Percentiles rank a stretch among this genome's conserved stretches.
These are phyloP conservation scores for Venturia carpophila DNA, from an alignment of 2,329 filamentous ascomycete genomes.

Conservation along the genomic window DNA sequence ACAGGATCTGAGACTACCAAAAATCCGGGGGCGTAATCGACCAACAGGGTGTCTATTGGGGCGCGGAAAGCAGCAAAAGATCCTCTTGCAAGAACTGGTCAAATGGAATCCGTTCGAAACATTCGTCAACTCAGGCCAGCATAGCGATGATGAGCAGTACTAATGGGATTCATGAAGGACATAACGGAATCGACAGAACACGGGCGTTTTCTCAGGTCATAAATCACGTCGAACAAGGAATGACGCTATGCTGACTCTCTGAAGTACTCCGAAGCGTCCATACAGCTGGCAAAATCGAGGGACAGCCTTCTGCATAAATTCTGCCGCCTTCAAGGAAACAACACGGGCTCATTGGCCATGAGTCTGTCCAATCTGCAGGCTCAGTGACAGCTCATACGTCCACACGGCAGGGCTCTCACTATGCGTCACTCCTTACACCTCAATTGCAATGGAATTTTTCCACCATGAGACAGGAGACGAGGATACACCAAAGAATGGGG, in stretches of 20 bases:
- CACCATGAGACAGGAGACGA: not conserved
- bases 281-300: slow-evolving; percentile 1
- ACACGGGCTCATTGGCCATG: not conserved
- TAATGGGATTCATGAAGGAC: too few relatives aligned
- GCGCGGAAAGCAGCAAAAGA: not conserved
- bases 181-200: not conserved
- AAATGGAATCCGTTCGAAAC: not conserved
- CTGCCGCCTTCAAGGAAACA: not conserved
- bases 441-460: not conserved
- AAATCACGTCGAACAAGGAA: not conserved
- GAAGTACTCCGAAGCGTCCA: not conserved
- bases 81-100: not conserved
- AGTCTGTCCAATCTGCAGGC: slow-evolving; percentile 1
- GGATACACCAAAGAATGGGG: not conserved
- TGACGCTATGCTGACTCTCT: not conserved
- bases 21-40: not conserved
- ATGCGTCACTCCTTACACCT: slow-evolving; percentile 14
- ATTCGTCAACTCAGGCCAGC: too few relatives aligned
- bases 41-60: not conserved
- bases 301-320: slow-evolving; percentile 9
- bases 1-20: not conserved
- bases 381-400: slow-evolving; percentile 16
- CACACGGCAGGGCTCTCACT: slow-evolving; percentile 4
- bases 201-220: not conserved
- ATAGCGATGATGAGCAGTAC: too few relatives aligned